phyloP scores from a whole-genome alignment of 2,329 filamentous ascomycete genomes.

The Hymenoscyphus repandus region DNA sequence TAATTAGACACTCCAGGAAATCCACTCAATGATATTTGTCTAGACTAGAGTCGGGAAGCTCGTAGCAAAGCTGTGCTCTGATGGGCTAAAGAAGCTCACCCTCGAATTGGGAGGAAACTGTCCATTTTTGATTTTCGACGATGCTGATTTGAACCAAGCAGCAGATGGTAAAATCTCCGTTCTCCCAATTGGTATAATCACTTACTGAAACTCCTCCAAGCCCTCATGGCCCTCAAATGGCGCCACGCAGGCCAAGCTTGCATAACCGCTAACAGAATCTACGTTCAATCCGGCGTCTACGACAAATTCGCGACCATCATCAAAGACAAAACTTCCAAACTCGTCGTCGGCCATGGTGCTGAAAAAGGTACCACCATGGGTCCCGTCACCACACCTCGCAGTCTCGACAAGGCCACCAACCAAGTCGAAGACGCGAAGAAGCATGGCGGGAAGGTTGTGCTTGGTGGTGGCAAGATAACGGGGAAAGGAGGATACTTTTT shows the following conservation, averaged over 20 bases:
- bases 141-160: conserved; percentile 56
- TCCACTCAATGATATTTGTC: neutral
- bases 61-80: conserved; percentile 52
- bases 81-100: conserved; percentile 59
- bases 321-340: conserved; percentile 43
- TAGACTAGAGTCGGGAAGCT: conserved; percentile 56
- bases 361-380: conserved; percentile 54
- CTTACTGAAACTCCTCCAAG: neutral
- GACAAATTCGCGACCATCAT: conserved; percentile 54
- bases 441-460: conserved; percentile 57
- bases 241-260: conserved; percentile 60
- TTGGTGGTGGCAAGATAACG: conserved; percentile 52
- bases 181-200: neutral
- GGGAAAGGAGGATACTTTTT: conserved; percentile 59
- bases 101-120: conserved; percentile 62
- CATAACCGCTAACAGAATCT: conserved; percentile 60
- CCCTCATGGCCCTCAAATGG: conserved; percentile 46
- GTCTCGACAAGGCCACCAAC: conserved; percentile 49
- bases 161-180: conserved; percentile 35
- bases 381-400: conserved; percentile 50
- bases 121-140: conserved; percentile 59
- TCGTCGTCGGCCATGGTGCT: conserved; percentile 58
- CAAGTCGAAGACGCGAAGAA: conserved; percentile 61
- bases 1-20: neutral
- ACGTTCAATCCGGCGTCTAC: conserved; percentile 58